These are phyloP conservation scores for Effrenium voratum DNA, from an alignment of 73 alveolate species.

Conservation along the genomic window DNA sequence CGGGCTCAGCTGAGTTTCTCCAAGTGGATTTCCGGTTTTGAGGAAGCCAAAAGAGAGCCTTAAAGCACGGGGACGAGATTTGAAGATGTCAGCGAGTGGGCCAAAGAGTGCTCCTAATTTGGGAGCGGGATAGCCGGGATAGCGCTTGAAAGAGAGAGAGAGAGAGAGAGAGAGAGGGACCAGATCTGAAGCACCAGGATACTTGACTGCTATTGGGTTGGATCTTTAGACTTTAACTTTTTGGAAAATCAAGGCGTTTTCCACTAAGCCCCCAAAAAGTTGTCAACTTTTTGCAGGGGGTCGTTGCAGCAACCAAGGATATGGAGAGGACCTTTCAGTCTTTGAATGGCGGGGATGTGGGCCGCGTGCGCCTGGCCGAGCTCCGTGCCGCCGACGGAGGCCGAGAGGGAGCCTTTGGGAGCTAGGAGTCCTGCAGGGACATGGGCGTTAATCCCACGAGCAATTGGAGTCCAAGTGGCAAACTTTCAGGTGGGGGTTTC, in stretches of 20 bases:
- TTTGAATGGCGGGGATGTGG: constrained; percentile 11
- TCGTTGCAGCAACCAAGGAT: neutral
- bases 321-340: constrained; percentile 76
- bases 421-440: no score
- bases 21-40: neutral
- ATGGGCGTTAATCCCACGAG: no score
- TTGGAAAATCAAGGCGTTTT: neutral
- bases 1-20: neutral
- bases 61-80: no score
- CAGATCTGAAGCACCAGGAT: neutral
- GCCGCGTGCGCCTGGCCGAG: constrained; percentile 36
- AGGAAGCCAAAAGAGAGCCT: no score
- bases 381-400: constrained; percentile 86
- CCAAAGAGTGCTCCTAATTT: no score
- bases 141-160: neutral
- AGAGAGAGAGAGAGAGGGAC: neutral
- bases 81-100: no score
- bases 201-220: neutral
- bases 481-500: no score
- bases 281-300: neutral
- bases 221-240: neutral
- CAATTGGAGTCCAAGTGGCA: no score
- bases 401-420: no score
- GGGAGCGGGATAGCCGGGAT: no score
- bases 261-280: neutral